Evolutionary conservation across 2,329 filamentous ascomycete genomes (phyloP).

Genomic region (Zymoseptoria brevis): DNA sequence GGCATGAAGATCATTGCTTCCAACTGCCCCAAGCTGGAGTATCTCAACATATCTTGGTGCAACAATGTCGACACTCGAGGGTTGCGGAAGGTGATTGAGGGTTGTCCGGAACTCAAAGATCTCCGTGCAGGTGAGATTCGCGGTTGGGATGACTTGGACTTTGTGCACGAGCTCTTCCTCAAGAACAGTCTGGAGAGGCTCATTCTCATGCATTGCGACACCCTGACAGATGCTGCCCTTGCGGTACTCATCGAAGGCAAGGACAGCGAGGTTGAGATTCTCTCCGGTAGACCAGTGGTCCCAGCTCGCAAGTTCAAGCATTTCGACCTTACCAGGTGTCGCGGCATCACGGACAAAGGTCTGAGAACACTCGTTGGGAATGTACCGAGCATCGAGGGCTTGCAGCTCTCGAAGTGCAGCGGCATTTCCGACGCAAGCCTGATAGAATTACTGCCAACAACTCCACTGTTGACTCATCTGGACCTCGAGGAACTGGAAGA

Average conservation of each 20-base stretch:
- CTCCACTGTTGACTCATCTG: constrained; percentile 71
- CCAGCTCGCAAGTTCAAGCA: constrained; percentile 72
- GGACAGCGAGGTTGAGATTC: constrained; percentile 69
- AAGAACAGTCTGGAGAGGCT: constrained; percentile 78
- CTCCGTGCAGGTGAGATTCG: constrained; percentile 73
- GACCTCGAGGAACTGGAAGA: constrained; percentile 79
- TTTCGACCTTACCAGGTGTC: constrained; percentile 75
- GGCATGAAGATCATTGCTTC: constrained; percentile 80
- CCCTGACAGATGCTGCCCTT: constrained; percentile 68
- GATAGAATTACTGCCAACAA: constrained; percentile 62
- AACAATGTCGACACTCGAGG: constrained; percentile 72
- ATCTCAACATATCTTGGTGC: constrained; percentile 90
- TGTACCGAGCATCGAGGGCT: constrained; percentile 69
- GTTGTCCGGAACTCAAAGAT: constrained; percentile 67
- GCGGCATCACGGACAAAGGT: constrained; percentile 62
- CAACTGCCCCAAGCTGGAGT: constrained; percentile 72
- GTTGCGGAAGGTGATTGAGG: constrained; percentile 62
- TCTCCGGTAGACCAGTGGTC: constrained; percentile 69
- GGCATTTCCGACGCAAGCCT: constrained; percentile 66
- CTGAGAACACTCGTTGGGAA: constrained; percentile 65
- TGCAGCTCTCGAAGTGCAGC: constrained; percentile 74
- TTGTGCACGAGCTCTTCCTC: constrained; percentile 67
- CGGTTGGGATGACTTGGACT: constrained; percentile 66
- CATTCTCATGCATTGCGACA: constrained; percentile 69
- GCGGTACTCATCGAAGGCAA: constrained; percentile 66